These are phyloP conservation scores for Termitomyces heimii DNA, from an alignment of 768 basidiomycete genomes.

Conservation along the genomic window DNA sequence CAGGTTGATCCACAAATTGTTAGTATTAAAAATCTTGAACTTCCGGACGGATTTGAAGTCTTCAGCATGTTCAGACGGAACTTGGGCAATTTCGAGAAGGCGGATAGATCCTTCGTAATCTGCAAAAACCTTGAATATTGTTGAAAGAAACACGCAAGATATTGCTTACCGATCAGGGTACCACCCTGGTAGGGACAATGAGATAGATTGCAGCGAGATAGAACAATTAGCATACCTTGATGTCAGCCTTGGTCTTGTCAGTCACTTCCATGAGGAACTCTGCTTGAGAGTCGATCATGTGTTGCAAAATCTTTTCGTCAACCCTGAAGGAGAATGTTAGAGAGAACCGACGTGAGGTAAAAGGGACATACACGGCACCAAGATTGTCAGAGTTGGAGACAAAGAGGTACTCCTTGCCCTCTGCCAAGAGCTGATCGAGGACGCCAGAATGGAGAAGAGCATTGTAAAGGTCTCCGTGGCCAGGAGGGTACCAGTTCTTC, in stretches of 20 bases:
- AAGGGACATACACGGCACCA: constrained; percentile 69
- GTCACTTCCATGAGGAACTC: constrained; percentile 97
- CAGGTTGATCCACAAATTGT: constrained; percentile 77
- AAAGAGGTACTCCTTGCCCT: constrained; percentile 96
- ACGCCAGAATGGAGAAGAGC: constrained; percentile 87
- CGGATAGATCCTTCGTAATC: constrained; percentile 86
- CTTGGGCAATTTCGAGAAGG: constrained; percentile 91
- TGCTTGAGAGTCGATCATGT: constrained; percentile 76
- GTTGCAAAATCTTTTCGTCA: constrained; percentile 77
- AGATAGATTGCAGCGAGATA: not conserved
- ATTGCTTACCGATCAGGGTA: constrained; percentile 60
- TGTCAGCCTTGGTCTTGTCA: constrained; percentile 92
- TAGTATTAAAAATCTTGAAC: constrained; percentile 93
- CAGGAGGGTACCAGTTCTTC: constrained; percentile 93
- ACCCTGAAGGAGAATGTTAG: constrained; percentile 38
- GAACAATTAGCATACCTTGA: constrained; percentile 23
- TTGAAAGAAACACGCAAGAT: not conserved
- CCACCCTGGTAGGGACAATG: constrained; percentile 46
- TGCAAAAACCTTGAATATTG: constrained; percentile 10
- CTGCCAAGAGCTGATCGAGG: constrained; percentile 80
- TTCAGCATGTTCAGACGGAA: constrained; percentile 88
- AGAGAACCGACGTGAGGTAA: not conserved
- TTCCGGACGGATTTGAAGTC: constrained; percentile 91
- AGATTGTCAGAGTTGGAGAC: constrained; percentile 97
- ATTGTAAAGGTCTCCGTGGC: constrained; percentile 95